Conservation (phyloP, 1,284 basidiomycete genomes). For the Trichosporon sp. region DNA sequence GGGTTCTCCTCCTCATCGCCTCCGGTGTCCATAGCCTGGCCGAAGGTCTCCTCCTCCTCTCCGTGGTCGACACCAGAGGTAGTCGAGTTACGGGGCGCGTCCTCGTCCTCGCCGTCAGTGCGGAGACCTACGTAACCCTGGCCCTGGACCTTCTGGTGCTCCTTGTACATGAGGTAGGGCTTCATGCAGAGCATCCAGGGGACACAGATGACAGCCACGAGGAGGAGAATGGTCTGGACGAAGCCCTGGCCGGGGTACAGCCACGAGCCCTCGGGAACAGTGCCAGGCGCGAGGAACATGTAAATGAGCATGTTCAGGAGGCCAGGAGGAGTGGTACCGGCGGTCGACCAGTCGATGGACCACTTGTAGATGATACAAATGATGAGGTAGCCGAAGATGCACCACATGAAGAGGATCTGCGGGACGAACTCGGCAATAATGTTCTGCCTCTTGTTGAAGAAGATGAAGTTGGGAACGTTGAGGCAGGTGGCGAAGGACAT, state of each 20-base stretch:
- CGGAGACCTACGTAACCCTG: conserved; percentile 75
- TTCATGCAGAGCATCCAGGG: conserved; percentile 93
- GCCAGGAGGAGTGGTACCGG: conserved; percentile 75
- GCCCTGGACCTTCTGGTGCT: conserved; percentile 78
- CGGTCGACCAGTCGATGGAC: conserved; percentile 84
- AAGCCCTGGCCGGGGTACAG: conserved; percentile 87
- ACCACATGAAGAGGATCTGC: conserved; percentile 95
- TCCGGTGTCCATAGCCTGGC: conserved; percentile 68
- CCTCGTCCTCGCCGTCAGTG: conserved; percentile 60
- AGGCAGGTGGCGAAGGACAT: conserved; percentile 98
- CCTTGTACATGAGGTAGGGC: conserved; percentile 91
- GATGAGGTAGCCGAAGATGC: conserved; percentile 95
- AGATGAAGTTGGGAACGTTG: conserved; percentile 92
- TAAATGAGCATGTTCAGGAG: conserved; percentile 93
- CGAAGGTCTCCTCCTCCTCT: conserved; percentile 84
- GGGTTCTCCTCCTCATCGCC: conserved; percentile 61
- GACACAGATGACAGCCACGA: conserved; percentile 83
- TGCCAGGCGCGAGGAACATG: conserved; percentile 89
- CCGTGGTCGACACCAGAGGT: conserved; percentile 59
- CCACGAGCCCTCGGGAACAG: conserved; percentile 68
- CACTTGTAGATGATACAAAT: conserved; percentile 97
- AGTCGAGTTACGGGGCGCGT: conserved; percentile 49
- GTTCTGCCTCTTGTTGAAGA: conserved; percentile 81
- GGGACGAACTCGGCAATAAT: conserved; percentile 95
- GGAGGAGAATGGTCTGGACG: conserved; percentile 78